phyloP scores from a whole-genome alignment of 2,329 filamentous ascomycete species.

The Scleromitrula shiraiana region DNA sequence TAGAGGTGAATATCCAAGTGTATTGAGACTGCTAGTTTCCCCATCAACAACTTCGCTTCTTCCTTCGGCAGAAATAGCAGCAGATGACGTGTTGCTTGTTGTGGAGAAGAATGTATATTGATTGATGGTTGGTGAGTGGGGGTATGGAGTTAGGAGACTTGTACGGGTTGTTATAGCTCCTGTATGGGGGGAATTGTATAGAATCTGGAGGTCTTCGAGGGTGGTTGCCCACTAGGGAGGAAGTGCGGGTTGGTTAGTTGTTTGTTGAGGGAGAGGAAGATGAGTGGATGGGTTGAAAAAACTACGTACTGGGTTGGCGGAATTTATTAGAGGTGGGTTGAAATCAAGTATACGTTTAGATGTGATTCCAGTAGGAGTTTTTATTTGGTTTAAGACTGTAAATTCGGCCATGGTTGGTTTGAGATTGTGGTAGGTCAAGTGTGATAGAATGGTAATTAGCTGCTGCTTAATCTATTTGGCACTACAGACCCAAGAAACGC shows the following conservation, averaged over 20 bases:
- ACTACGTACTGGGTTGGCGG: constrained; percentile 47
- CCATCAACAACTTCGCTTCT: constrained; percentile 13
- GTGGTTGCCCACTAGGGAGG: constrained; percentile 54
- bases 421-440: no score
- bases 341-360: no score
- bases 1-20: constrained; percentile 64
- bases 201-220: constrained; percentile 47
- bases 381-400: no score
- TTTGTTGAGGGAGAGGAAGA: not conserved
- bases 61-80: constrained; percentile 12
- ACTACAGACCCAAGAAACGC: no score
- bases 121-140: constrained; percentile 58
- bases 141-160: constrained; percentile 55
- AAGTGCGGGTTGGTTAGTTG: not conserved
- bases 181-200: constrained; percentile 54
- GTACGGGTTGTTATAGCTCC: constrained; percentile 72
- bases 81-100: constrained; percentile 26
- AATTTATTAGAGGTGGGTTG: constrained; percentile 63
- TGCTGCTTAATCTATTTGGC: no score
- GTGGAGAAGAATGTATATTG: constrained; percentile 59
- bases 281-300: not conserved
- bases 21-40: constrained; percentile 52
- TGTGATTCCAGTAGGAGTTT: no score
- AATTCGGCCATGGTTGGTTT: no score
- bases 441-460: no score